Base-by-base conservation (phyloP, 768 basidiomycete genomes). In the Macrocybe gigantea region DNA sequence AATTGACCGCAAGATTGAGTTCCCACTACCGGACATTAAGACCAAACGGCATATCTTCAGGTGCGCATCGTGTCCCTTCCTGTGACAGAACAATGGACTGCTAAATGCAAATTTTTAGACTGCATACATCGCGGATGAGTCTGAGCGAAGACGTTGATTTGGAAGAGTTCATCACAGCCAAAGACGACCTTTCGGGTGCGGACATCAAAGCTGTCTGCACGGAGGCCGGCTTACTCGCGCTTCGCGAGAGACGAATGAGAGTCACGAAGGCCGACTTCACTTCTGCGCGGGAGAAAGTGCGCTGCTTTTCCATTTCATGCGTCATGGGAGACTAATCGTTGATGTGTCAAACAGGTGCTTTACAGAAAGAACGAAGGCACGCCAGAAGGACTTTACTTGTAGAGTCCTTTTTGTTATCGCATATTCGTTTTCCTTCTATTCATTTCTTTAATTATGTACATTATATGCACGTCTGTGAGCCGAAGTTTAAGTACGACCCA, bases 131-230 rank as follows among this genome's bases (percentile, higher is more conserved):
- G 31, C 85, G 95, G 5, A 99, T 99, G 96, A 93, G 82, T 57
- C 69, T 99, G 48, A 70, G 68, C 44, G 78, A 79, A 29, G 93
- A 95, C 59, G 95, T 98, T 33, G 93, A 93, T 61, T 71, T 98
- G 48, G 95, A 98, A 62, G 95, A 98, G 65, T 92, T 92, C 59
- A 83, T 99, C 48, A 88, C 87, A 71, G 85, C 87, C 30, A 98
- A 98, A 67, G 96, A 99, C 57, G 95, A 97, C 59, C 70, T 96
- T 14, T 92, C 89, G 9, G 96, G 96, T 40, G 96, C 96, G 2
- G 96, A 99, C 60, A 98, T 99, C 76, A 98, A 98, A 71, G 96
- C 95, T 1, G 91, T 98, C 5, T 97, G 94, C 64, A 98, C 96
- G 5, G 96, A 99, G 63, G 95, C 96, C n/a, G 96, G 96, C 55